Conservation (phyloP, 352 stramenopile genomes). For the Globisporangium echinulatum region DNA sequence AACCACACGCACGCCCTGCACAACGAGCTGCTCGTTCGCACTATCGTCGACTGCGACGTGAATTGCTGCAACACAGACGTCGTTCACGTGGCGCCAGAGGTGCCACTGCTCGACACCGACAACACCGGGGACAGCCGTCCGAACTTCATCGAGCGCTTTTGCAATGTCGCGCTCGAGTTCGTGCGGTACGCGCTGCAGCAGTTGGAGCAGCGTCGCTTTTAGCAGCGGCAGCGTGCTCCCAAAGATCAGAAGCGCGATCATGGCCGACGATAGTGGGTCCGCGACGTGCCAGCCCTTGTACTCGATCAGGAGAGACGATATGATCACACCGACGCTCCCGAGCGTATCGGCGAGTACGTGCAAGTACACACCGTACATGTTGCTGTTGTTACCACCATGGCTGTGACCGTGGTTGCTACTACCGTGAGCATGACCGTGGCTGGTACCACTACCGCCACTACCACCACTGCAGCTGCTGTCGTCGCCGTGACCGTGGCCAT, state of each 20-base stretch:
- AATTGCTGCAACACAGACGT: slow-evolving; percentile 49
- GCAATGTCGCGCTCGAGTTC: slow-evolving; percentile 43
- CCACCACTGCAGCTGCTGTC: slow-evolving; percentile 25
- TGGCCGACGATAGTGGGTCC: slow-evolving; percentile 73
- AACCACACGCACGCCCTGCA: slow-evolving; percentile 40
- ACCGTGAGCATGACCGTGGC: slow-evolving; percentile 33
- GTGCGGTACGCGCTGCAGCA: slow-evolving; percentile 62
- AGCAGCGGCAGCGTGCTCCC: slow-evolving; percentile 75
- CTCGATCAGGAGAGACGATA: slow-evolving; percentile 83
- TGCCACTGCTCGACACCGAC: slow-evolving; percentile 56
- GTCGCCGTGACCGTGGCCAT: slow-evolving; percentile 66
- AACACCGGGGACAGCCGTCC: slow-evolving; percentile 33
- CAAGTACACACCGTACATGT: slow-evolving; percentile 90
- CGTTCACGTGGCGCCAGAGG: slow-evolving; percentile 67
- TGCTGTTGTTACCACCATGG: slow-evolving; percentile 51
- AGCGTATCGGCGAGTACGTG: slow-evolving; percentile 87
- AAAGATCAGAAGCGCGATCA: slow-evolving; percentile 83
- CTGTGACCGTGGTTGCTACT: neutral
- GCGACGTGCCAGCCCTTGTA: slow-evolving; percentile 80
- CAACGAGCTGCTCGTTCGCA: slow-evolving; percentile 48
- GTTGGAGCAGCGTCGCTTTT: slow-evolving; percentile 61
- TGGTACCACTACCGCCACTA: slow-evolving; percentile 45
- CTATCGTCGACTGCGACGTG: slow-evolving; percentile 44
- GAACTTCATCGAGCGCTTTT: slow-evolving; percentile 40
- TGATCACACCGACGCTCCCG: slow-evolving; percentile 85